phyloP scores from a whole-genome alignment of 148 eudicot genomes.

The Nyssa sinensis region DNA sequence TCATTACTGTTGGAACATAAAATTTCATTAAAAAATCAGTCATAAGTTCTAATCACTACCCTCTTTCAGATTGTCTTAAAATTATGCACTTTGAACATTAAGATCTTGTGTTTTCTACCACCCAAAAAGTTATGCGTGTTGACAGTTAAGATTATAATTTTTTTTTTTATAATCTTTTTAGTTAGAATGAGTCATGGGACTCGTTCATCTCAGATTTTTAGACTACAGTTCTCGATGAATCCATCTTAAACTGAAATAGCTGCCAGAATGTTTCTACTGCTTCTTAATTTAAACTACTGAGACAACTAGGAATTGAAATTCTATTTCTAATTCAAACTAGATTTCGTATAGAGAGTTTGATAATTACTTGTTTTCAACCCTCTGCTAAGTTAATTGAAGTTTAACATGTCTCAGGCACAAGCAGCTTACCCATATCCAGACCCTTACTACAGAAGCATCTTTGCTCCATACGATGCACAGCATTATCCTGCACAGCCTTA shows the following conservation, averaged over 20 bases:
- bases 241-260: not conserved
- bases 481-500: conserved; percentile 65
- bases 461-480: conserved; percentile 67
- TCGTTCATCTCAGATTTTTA: not conserved
- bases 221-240: not conserved
- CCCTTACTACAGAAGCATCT: conserved; percentile 78
- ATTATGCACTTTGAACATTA: not conserved
- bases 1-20: not conserved
- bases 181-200: not conserved
- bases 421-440: conserved; percentile 74
- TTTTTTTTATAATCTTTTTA: not conserved
- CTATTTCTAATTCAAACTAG: not conserved
- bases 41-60: not conserved
- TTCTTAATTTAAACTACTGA: not conserved
- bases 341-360: not conserved
- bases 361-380: not conserved
- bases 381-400: conserved; percentile 4
- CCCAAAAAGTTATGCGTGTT: not conserved
- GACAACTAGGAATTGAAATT: conserved; percentile 1
- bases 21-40: not conserved
- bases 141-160: not conserved
- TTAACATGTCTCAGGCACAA: conserved; percentile 48
- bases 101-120: not conserved
- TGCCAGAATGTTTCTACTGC: not conserved
- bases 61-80: not conserved